These are phyloP conservation scores for Fusarium chlamydosporum DNA, from an alignment of 2,329 filamentous ascomycete genomes.

Conservation along the genomic window DNA sequence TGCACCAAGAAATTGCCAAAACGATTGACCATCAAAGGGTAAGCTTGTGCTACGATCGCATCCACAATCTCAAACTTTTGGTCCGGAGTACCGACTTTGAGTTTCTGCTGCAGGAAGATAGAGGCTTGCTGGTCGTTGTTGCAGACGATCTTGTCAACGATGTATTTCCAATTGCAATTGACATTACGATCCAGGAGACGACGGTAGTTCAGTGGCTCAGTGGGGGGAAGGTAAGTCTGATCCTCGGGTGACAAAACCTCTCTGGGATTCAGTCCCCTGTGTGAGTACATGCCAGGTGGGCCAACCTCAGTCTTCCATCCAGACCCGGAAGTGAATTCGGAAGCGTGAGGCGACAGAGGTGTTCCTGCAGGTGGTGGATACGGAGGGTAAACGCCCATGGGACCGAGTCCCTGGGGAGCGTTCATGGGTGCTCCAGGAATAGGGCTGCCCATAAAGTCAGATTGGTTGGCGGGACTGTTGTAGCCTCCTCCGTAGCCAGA, in stretches of 20 bases:
- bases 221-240: conserved; percentile 85
- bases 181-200: conserved; percentile 94
- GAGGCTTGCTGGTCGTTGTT: conserved; percentile 99
- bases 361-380: conserved; percentile 73
- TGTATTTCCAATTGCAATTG: conserved; percentile 99
- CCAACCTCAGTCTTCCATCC: conserved; percentile 71
- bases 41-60: conserved; percentile 93
- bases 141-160: conserved; percentile 99
- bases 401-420: conserved; percentile 55
- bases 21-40: conserved; percentile 96
- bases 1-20: conserved; percentile 99
- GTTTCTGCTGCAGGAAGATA: conserved; percentile 98
- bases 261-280: conserved; percentile 35
- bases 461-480: conserved; percentile 54
- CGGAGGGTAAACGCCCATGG: conserved; percentile 58
- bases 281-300: conserved; percentile 19
- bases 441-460: conserved; percentile 56
- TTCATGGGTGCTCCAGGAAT: conserved; percentile 54
- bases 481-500: conserved; percentile 57
- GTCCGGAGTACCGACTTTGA: conserved; percentile 94
- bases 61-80: conserved; percentile 99
- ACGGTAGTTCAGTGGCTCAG: conserved; percentile 96
- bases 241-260: conserved; percentile 68
- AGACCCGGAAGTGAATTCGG: conserved; percentile 75
- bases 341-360: conserved; percentile 78